Base-by-base conservation (phyloP, 2,329 filamentous ascomycete species). In the Cytospora paraplurivora region DNA sequence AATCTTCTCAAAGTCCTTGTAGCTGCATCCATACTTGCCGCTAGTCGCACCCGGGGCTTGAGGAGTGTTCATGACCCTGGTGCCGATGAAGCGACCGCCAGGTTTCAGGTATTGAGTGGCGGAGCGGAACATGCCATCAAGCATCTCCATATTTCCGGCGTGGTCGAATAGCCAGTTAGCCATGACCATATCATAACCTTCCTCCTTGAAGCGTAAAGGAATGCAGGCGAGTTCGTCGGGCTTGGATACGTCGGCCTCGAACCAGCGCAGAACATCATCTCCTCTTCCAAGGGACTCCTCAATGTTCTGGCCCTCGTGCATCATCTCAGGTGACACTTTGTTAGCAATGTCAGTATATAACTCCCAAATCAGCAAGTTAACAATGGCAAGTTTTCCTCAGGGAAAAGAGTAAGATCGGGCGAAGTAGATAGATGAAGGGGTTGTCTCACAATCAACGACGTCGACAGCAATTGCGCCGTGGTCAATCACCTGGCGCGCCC, bases 401-500 rank as follows among this genome's bases (percentile, higher is more conserved):
- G 17, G 17, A n/a, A 7, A 3, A 5, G 27, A 27, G 35, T 2
- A 10, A 35, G 19, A 19, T 3, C 11, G 0, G 3, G 7, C 4
- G 15, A 21, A 13, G 33, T 13, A 12, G 19, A 51, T n/a, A 32
- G 38, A 11, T 27, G 44, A 19, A 47, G 12, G n/a, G 7, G 19
- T n/a, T n/a, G 17, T 27, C 61, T 62, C 11, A 65, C 63, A 55
- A 59, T 75, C 72, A 27, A 74, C 69, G 19, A 73, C 67, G 50
- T 74, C 71, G 7, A 75, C 71, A 5, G 62, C 56, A 3, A 38
- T 44, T 6, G 73, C 73, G 3, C 72, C 72, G 11, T 63, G 65
- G 4, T 68, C 66, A 47, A 74, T 35, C 35, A 70, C 72, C 19
- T 68, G 57, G 1, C 71, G 71, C 1, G 71, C 72, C 8, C 69